Evolutionary conservation across 805 yeast species (phyloP), one percentile per base, ranked within the genome.

Genomic region (Saturnispora gosingensis): DNA sequence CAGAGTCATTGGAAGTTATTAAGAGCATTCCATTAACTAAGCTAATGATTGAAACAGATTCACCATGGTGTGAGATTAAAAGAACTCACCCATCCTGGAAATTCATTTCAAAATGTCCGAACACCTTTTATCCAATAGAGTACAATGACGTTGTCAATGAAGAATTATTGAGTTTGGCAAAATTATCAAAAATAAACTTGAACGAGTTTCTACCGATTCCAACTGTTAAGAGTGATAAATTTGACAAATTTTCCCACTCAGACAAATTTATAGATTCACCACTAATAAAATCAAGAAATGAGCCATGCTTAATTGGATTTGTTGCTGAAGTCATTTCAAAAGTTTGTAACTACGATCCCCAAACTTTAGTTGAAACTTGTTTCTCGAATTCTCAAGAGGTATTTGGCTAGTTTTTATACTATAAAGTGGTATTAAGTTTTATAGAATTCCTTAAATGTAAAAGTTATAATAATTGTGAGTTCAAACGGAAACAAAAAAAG

Each of bases 1-100:
- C 78, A 52, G 89, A 85, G 56, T 88, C 86, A 61, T 67, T 89
- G 13, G 73, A 74, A 27, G 88, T 83, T 24, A 88, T 83, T 0
- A 68, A 70, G 42, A 60, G 64, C 24, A 77, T 93, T n/a, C 98
- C 98, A 0, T 60, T 81, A 8, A 79, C 81, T 4, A 76, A 74
- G 59, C 65, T 93, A 43, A 67, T 91, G 75, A 76, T 93, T 9
- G 99, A 93, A 64, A 91, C 97, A 0, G 99, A 93, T 68, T 89
- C 97, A 3, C 99, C 99, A 1, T 93, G 99, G 99, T 93, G 99
- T 70, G 98, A 90, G 62, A 80, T 93, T 45, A 74, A 95, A 53
- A 85, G 80, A 57, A 76, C 93, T 9, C 96, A 88, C 64, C 88
- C 88, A 2, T 77, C 93, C 15, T 80, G 78, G 67, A 69, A 78